Evolutionary conservation across 1,284 basidiomycete species (phyloP).

Genomic region (Spongiforma sp.): DNA sequence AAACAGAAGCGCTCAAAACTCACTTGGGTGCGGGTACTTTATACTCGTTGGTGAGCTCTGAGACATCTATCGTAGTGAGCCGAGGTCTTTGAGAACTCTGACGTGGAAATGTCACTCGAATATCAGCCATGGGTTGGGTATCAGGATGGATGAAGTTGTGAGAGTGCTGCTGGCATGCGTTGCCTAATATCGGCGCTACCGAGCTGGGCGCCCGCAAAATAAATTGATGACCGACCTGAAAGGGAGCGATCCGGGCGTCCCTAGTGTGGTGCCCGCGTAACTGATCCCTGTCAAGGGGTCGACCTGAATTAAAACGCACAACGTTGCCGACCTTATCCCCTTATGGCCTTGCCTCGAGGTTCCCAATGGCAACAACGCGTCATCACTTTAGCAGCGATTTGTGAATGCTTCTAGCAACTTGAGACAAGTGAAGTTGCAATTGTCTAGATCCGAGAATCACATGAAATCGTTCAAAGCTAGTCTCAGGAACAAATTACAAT

Average conservation of each 20-base stretch:
- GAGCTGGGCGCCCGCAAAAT: constrained; percentile 3
- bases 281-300: no score
- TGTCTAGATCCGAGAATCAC: no score
- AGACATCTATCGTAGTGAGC: constrained; percentile 10
- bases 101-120: constrained; percentile 4
- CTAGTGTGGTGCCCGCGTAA: no score
- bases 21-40: constrained; percentile 30
- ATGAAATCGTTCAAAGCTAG: no score
- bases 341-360: no score
- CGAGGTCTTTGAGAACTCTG: background rate
- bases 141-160: background rate
- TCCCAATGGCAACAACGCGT: background rate
- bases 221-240: constrained; percentile 4
- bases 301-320: background rate
- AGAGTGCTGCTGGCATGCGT: background rate
- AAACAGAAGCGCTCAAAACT: background rate
- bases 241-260: no score
- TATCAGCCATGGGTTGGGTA: constrained; percentile 23
- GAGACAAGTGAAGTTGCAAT: no score
- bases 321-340: no score
- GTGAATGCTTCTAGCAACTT: no score
- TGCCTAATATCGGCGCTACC: constrained; percentile 11
- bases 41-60: constrained; percentile 8
- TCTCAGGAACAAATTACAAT: no score
- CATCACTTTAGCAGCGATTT: no score